A percentile compares a stretch with the other conserved stretches of the same genome.
Conservation (phyloP, 768 basidiomycete species). For the Amyloporia xantha region DNA sequence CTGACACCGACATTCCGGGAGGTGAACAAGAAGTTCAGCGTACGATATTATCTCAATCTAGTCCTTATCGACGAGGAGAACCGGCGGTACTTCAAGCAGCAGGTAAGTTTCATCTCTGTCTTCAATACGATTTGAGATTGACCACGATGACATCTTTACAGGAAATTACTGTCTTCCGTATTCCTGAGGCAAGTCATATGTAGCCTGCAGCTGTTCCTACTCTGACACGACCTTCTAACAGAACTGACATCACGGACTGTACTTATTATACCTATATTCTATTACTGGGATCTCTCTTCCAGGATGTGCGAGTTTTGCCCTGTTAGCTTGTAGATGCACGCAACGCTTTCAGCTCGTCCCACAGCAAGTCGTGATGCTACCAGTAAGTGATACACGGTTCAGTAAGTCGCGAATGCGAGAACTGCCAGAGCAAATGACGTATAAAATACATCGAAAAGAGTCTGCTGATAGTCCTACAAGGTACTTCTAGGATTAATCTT, state of each 20-base stretch:
- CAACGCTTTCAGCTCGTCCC: too few species aligned
- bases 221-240: too few species aligned
- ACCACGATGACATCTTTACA: slow-evolving; percentile 17
- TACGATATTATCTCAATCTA: slow-evolving; percentile 93
- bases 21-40: slow-evolving; percentile 98
- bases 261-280: slow-evolving; percentile 20
- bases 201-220: too few species aligned
- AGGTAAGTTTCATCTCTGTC: slow-evolving; percentile 38
- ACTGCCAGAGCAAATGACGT: too few species aligned
- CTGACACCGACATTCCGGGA: slow-evolving; percentile 98
- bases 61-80: slow-evolving; percentile 99
- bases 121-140: neutral
- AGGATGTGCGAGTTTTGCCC: slow-evolving; percentile 4
- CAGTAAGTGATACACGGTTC: neutral
- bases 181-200: slow-evolving; percentile 71
- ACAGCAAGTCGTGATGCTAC: neutral
- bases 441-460: too few species aligned
- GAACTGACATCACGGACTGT: slow-evolving; percentile 27
- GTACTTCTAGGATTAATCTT: neutral
- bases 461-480: too few species aligned
- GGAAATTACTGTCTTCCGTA: slow-evolving; percentile 88
- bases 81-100: slow-evolving; percentile 95
- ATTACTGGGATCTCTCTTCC: slow-evolving; percentile 6
- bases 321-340: too few species aligned
- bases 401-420: too few species aligned